These are phyloP conservation scores for Vigna angularis DNA, from an alignment of 306 rosid species.

Conservation along the genomic window DNA sequence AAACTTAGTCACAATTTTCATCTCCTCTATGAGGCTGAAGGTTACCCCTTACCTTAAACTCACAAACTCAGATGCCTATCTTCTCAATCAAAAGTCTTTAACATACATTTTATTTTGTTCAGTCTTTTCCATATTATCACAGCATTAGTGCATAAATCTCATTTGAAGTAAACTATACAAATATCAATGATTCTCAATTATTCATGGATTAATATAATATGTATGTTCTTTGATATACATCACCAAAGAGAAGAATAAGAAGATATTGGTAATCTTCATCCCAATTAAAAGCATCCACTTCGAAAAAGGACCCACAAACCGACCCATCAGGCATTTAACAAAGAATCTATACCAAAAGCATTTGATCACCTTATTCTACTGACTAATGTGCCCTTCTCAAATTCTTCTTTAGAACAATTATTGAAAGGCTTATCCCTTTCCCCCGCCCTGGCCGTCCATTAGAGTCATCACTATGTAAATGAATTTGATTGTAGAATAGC, in stretches of 20 bases:
- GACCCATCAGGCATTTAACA: constrained; percentile 61
- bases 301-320: constrained; percentile 54
- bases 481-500: constrained; percentile 13
- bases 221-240: constrained; percentile 46
- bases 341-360: constrained; percentile 54
- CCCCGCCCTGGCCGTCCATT: constrained; percentile 32
- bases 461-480: constrained; percentile 27
- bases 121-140: too few relatives aligned
- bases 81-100: background rate
- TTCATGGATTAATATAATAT: constrained; percentile 9
- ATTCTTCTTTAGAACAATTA: constrained; percentile 43
- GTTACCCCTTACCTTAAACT: constrained; percentile 45
- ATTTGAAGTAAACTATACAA: too few relatives aligned
- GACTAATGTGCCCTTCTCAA: constrained; percentile 56
- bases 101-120: too few relatives aligned
- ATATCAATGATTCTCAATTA: constrained; percentile 26
- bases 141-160: too few relatives aligned
- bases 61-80: background rate
- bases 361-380: constrained; percentile 40
- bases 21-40: constrained; percentile 30
- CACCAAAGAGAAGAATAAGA: constrained; percentile 47
- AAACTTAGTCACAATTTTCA: constrained; percentile 35
- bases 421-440: constrained; percentile 48
- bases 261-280: constrained; percentile 56
- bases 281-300: constrained; percentile 42